Base-by-base conservation (phyloP, 768 basidiomycete genomes). In the Ramaria sp. region DNA sequence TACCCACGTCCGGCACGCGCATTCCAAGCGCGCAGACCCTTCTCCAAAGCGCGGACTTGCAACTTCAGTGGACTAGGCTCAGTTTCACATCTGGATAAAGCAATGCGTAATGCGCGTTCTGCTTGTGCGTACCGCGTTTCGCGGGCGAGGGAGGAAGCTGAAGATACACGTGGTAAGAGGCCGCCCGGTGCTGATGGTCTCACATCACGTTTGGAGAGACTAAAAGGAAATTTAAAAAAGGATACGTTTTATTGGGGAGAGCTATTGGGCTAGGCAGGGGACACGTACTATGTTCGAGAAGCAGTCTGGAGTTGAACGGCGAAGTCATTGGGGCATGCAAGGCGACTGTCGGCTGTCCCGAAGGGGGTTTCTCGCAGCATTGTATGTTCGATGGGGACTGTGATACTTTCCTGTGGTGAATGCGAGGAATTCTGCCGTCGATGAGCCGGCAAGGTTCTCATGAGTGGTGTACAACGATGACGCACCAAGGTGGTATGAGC, bases 1-100 rank as follows among this genome's bases (percentile, higher is more conserved):
- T 70, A 67, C 1, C 76, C 71, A 25, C 78, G 76, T 20, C 64
- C 62, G 9, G 73, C 76, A 63, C 73, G 74, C 57, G 70, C 63
- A 42, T 67, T 65, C 51, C 49, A 81, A 67, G 30, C 70, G 49
- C 36, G 67, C 64, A 4, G 71, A 72, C n/a, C 78, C 34, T 64
- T 65, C 53, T 73, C 69, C 57, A 81, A 65, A 22, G 71, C 65
- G 44, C 67, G 63, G 45, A 80, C 73, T 61, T 79, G 74, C 56
- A 78, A 67, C 58, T 78, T 71, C 32, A 67, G 64, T 27, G 71
- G 61, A 2, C 71, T 69, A 6, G 63, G 59, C 57, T 72, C 72
- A 5, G 58, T 57, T 45, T 66, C 59, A 51, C 67, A 71, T 36
- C 59, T 62, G 47, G 63, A 59, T 30, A 74, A 58, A 52, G 71